These are phyloP conservation scores for Geosiphon pyriformis DNA, from an alignment of 192 early-diverging fungal genomes.

Conservation along the genomic window DNA sequence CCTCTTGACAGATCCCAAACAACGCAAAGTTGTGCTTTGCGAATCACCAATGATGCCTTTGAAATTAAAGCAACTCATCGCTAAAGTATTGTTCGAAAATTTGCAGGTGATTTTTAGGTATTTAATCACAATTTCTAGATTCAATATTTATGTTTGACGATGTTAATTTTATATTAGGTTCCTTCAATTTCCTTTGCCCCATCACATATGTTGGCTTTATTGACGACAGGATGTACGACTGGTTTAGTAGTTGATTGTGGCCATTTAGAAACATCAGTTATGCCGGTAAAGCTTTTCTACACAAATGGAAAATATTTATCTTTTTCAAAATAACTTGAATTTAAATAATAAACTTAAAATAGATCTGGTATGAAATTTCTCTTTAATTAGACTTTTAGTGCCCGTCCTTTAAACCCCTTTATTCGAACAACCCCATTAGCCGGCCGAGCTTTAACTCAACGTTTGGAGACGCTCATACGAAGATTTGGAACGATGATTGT, in stretches of 20 bases:
- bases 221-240: slow-evolving; percentile 67
- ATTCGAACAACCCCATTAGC: slow-evolving; percentile 61
- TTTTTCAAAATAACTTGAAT: background rate
- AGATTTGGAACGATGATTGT: slow-evolving; percentile 36
- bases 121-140: background rate
- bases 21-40: slow-evolving; percentile 75
- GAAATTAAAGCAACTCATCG: slow-evolving; percentile 60
- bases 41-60: slow-evolving; percentile 71
- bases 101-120: slow-evolving; percentile 47
- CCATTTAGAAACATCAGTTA: slow-evolving; percentile 63
- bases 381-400: slow-evolving; percentile 55
- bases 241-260: slow-evolving; percentile 89
- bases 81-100: slow-evolving; percentile 67
- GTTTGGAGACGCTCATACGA: slow-evolving; percentile 52
- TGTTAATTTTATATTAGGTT: slow-evolving; percentile 39
- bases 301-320: background rate
- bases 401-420: slow-evolving; percentile 59
- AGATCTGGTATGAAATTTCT: background rate
- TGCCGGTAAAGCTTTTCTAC: slow-evolving; percentile 66
- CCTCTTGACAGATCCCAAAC: slow-evolving; percentile 77
- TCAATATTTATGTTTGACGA: background rate
- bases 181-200: slow-evolving; percentile 77
- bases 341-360: background rate
- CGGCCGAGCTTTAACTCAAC: slow-evolving; percentile 51
- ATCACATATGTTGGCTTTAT: slow-evolving; percentile 60